Base-by-base conservation (phyloP, 2,329 filamentous ascomycete species). In the Fusarium pseudocircinatum region DNA sequence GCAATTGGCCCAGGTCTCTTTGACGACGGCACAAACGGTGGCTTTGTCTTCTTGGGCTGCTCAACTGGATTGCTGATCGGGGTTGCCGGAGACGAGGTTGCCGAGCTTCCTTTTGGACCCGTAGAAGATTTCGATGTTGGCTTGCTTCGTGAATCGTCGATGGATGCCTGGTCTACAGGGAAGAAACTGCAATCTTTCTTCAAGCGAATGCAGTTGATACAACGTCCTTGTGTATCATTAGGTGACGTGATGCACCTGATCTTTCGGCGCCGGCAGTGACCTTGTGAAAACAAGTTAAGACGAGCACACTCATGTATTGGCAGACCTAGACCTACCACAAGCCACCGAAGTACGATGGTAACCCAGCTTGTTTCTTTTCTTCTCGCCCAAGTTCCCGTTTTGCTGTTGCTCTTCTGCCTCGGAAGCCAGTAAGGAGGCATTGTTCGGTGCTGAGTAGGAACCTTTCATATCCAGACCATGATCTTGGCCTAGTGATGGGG, bases 271-370 rank as follows among this genome's bases (percentile, higher is more conserved):
- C 96, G 93, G 81, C 96, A 98, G 81, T 98, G 94, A 63, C 93
- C 96, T 98, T 63, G 39, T 24, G 34, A 43, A 36, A 16, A 15
- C 42, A 32, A 52, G 62, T 68, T 65, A 72, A 66, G 44, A 47
- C 26, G 34, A 30, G 26, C 40, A 52, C 14, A 20, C 30, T 14
- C 4, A 28, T 14, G n/a, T 16, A 42, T 16, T 32, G 34, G 18
- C 12, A 42, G 46, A 64, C 22, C 5, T 7, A 24, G 42, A 91
- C 95, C 90, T 89, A 98, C 96, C 93, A 85, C 96, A 98, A 76
- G 96, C 96, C 77, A 98, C 94, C 49, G 95, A 97, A 40, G 95
- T 97, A 79, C 96, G 91, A 84, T 98, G 96, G 81, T 98, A 98
- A 43, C 96, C 96, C 69, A 98, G 87, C 83, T 97, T 98, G 82